Evolutionary conservation across 2,329 filamentous ascomycete genomes (phyloP), one percentile per base, ranked within the genome.

Genomic region (Neonectria faginata): DNA sequence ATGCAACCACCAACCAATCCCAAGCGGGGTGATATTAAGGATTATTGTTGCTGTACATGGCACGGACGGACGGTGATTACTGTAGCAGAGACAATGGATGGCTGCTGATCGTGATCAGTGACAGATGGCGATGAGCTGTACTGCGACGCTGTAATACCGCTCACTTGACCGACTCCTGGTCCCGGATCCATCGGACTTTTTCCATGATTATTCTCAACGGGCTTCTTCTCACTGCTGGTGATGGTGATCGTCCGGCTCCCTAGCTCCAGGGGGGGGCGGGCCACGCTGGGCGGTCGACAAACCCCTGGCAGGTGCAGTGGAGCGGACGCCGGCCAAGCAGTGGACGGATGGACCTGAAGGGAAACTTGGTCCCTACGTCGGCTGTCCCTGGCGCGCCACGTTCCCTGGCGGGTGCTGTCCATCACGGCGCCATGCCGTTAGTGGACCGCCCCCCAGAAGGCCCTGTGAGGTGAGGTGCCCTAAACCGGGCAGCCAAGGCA

Each of bases 321-420:
- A 25, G 25, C 25, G 25, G 36, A 48, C 29, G 55, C 47, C 18
- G 41, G 36, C 36, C 48, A 16, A 16, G 33, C 51, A 20, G 51
- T 22, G 22, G 22, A 22, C 22, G 22, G 22, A 22, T n/a, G 33
- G 33, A 45, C 56, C 48, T 53, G 54, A 47, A 53, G 22, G 54
- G 60, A 27, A 22, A 29, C 29, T 56, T 29, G 27, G 22, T 22
- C 22, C 22, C 22, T 22, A 22, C 22, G 22, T 22, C 22, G 48
- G 54, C 57, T 59, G 62, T 62, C 64, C 59, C 67, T 70, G 63
- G 62, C 62, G 64, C 72, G 70, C 70, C 70, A 73, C 70, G 70
- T 73, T 72, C 62, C 45, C 54, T 55, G 57, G 64, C 54, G 50
- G 64, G 9, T 25, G 58, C 50, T 60, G 57, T 57, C 52, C 69